These are phyloP conservation scores for Lumnitzera racemosa DNA, from an alignment of 345 rosid genomes.

Conservation along the genomic window DNA sequence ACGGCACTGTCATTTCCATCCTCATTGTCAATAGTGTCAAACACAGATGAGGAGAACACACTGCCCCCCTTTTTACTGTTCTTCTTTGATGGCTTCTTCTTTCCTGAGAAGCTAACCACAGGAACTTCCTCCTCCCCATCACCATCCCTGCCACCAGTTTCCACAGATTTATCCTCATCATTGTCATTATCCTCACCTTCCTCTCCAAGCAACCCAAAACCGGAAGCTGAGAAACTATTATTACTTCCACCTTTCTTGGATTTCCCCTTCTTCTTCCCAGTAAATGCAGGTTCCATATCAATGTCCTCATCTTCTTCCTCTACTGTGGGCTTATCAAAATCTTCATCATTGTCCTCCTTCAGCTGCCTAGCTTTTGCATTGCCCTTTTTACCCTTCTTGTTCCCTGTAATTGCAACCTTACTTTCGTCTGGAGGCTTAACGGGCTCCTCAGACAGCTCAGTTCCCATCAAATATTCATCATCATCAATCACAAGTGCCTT, in stretches of 20 bases:
- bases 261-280: slow-evolving; percentile 29
- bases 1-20: slow-evolving; percentile 10
- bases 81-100: slow-evolving; percentile 43
- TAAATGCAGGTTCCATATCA: slow-evolving; percentile 11
- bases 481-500: slow-evolving; percentile 61
- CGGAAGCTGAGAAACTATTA: slow-evolving; percentile 3
- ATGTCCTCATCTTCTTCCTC: slow-evolving; percentile 25
- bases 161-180: slow-evolving; percentile 25
- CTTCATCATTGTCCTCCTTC: slow-evolving; percentile 32
- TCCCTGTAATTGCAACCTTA: slow-evolving; percentile 29
- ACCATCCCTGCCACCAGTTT: slow-evolving; percentile 34
- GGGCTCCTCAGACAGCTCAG: slow-evolving; percentile 48
- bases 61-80: slow-evolving; percentile 23
- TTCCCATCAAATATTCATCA: slow-evolving; percentile 68
- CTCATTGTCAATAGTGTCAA: slow-evolving; percentile 30
- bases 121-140: slow-evolving; percentile 35
- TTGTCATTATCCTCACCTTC: slow-evolving; percentile 13
- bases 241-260: slow-evolving; percentile 11
- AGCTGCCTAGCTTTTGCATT: slow-evolving; percentile 19
- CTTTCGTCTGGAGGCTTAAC: slow-evolving; percentile 27
- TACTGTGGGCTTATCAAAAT: slow-evolving; percentile 5
- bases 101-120: slow-evolving; percentile 32
- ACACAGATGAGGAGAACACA: slow-evolving; percentile 15
- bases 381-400: slow-evolving; percentile 69
- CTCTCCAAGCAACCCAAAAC: slow-evolving; percentile 18